Conservation (phyloP, 2,329 filamentous ascomycete genomes). For the Phialophora verrucosa region DNA sequence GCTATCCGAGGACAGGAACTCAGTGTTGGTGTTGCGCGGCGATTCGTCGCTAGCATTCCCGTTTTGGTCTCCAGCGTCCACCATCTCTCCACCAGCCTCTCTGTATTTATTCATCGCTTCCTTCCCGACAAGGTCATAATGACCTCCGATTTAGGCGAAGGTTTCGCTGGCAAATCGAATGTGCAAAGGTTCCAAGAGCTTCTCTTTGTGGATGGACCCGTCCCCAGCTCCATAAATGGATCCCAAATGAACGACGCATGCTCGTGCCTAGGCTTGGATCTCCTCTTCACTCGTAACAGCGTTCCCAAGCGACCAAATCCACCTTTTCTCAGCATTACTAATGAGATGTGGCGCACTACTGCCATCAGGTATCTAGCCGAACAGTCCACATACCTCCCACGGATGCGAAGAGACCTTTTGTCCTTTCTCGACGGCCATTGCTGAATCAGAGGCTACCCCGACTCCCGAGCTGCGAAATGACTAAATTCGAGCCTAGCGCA, state of each 20-base stretch:
- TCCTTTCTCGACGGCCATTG: not conserved
- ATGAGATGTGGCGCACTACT: not conserved
- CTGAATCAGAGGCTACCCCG: not conserved
- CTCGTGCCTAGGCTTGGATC: not conserved
- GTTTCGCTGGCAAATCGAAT: not conserved
- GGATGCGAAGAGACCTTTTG: not conserved
- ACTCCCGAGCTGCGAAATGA: not conserved
- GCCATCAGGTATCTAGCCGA: not conserved
- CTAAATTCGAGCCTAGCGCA: not conserved
- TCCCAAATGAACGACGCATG: not conserved
- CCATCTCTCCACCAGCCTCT: not conserved
- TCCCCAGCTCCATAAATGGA: not conserved
- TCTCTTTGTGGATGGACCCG: not conserved
- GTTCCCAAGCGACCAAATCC: not conserved
- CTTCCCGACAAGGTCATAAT: not conserved
- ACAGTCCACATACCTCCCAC: not conserved
- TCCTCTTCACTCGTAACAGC: not conserved
- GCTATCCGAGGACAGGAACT: not conserved
- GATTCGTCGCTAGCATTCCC: not conserved
- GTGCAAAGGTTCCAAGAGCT: not conserved
- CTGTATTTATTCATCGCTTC: not conserved
- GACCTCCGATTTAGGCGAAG: not conserved
- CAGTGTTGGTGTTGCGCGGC: not conserved
- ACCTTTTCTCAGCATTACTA: not conserved
- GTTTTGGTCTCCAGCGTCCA: not conserved